Percentiles rank a stretch among this genome's conserved stretches.
Conservation (phyloP, 352 stramenopile species). For the Thalassiosira ordinaria region DNA sequence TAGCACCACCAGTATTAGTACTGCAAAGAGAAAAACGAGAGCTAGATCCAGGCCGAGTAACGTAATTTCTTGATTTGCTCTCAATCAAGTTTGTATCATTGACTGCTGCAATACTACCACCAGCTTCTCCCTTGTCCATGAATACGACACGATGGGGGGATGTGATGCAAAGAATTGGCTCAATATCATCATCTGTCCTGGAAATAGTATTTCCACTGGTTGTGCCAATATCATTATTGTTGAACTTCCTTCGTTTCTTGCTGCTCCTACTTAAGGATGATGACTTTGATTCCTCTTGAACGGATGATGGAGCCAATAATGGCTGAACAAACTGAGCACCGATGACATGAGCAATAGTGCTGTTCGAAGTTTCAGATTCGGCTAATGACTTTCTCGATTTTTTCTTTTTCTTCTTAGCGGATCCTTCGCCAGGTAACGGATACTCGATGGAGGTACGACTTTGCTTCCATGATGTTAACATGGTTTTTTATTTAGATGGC, state of each 20-base stretch:
- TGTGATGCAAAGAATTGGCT: slow-evolving; percentile 47
- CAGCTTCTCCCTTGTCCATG: slow-evolving; percentile 26
- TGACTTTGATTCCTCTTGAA: slow-evolving; percentile 26
- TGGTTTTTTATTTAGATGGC: slow-evolving; percentile 22
- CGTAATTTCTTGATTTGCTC: slow-evolving; percentile 49
- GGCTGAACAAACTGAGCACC: slow-evolving; percentile 43
- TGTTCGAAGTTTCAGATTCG: background rate
- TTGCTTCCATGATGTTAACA: slow-evolving; percentile 55
- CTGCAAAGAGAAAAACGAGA: slow-evolving; percentile 32
- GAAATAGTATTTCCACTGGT: background rate
- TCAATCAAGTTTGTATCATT: slow-evolving; percentile 41
- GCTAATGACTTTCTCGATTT: slow-evolving; percentile 23
- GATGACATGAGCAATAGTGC: slow-evolving; percentile 7
- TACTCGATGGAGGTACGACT: slow-evolving; percentile 40
- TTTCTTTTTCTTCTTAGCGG: slow-evolving; percentile 17
- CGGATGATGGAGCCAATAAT: too few species aligned
- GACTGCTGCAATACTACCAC: too few species aligned
- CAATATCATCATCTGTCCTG: slow-evolving; percentile 18
- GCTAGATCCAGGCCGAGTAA: slow-evolving; percentile 35
- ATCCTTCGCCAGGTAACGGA: background rate
- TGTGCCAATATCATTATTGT: slow-evolving; percentile 5
- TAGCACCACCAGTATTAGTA: background rate
- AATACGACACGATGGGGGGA: slow-evolving; percentile 47
- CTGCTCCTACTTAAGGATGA: slow-evolving; percentile 14
- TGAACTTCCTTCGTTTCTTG: slow-evolving; percentile 43